Conservation (phyloP, 805 yeast species). For the Saccharomycopsis sp. region DNA sequence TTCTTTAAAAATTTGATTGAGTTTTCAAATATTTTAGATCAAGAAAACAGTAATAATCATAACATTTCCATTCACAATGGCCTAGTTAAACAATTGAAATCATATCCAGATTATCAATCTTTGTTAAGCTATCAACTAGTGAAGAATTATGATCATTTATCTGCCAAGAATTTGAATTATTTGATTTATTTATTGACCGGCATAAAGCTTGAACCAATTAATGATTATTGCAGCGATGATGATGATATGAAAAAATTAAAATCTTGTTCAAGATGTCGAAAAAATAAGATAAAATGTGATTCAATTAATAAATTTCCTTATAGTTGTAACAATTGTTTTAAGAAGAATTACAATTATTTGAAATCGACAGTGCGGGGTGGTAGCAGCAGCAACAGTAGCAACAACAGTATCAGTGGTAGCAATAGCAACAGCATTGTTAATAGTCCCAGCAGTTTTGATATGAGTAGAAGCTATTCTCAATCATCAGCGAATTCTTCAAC, state of each 20-base stretch:
- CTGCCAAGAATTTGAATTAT: constrained; percentile 16
- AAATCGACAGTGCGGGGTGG: background rate
- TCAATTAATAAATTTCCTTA: constrained; percentile 18
- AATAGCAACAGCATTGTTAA: background rate
- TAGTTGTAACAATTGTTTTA: constrained; percentile 20
- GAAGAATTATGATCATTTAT: constrained; percentile 14
- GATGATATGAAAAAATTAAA: constrained; percentile 15
- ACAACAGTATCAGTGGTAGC: background rate
- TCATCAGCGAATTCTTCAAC: background rate
- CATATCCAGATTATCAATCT: background rate
- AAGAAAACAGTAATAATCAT: too few species aligned
- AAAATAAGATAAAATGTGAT: constrained; percentile 21
- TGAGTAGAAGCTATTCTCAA: background rate
- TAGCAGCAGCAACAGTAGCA: background rate
- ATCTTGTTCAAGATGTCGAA: constrained; percentile 21
- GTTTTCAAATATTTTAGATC: constrained; percentile 9
- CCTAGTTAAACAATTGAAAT: background rate
- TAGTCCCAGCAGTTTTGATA: background rate
- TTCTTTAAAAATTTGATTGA: constrained; percentile 11
- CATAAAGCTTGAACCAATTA: constrained; percentile 10
- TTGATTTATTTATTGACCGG: constrained; percentile 16
- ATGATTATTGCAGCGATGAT: background rate
- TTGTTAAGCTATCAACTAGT: constrained; percentile 10
- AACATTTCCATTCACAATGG: background rate
- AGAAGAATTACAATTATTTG: constrained; percentile 16